Percentiles rank a stretch among this genome's conserved stretches.
phyloP scores from a whole-genome alignment of 768 basidiomycete genomes.

The Cantharellus anzutake region DNA sequence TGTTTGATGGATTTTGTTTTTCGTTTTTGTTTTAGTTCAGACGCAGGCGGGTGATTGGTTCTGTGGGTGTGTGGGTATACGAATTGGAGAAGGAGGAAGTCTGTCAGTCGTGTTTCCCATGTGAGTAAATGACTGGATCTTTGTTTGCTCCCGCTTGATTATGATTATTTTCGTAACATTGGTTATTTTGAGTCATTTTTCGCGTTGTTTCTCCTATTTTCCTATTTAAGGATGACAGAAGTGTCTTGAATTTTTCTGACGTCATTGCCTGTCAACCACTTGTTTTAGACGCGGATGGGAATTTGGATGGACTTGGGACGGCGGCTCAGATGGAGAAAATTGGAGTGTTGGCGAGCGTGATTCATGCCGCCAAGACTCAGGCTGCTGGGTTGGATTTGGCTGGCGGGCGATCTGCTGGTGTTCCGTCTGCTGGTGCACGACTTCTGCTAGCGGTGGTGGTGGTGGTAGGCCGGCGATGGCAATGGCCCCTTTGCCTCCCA shows the following conservation, averaged over 20 bases:
- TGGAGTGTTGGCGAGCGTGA: background rate
- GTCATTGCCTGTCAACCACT: too few species aligned
- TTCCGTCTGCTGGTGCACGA: too few species aligned
- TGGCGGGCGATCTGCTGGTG: too few species aligned
- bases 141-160: background rate
- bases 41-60: background rate
- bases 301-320: background rate
- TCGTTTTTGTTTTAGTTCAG: background rate
- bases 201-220: too few species aligned
- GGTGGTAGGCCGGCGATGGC: too few species aligned
- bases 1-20: too few species aligned
- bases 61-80: conserved; percentile 1
- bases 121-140: background rate
- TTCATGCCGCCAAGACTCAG: background rate
- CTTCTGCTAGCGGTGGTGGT: too few species aligned
- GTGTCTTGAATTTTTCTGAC: too few species aligned
- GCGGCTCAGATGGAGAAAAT: background rate
- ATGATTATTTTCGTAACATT: background rate
- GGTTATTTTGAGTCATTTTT: too few species aligned
- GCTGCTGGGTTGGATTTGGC: background rate
- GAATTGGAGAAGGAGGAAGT: background rate
- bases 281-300: background rate
- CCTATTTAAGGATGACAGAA: too few species aligned
- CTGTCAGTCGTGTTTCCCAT: background rate
- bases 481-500: too few species aligned